Percentiles rank a stretch among this genome's conserved stretches.
Evolutionary conservation across 116 monocot genomes (phyloP).

Genomic region (Thalassia testudinum): DNA sequence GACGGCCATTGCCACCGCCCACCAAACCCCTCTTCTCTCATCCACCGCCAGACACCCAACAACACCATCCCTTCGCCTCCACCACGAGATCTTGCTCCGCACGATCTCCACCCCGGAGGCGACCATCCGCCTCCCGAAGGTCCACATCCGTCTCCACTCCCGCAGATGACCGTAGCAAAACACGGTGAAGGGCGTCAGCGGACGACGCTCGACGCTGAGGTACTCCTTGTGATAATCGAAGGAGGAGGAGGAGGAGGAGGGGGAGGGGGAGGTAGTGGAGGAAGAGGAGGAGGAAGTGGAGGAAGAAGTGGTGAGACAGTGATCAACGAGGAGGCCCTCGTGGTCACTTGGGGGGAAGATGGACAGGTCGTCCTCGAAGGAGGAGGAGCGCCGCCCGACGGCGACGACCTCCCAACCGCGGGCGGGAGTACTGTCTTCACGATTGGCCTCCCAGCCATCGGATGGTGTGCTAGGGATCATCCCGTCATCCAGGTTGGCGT

Average conservation of each 20-base stretch:
- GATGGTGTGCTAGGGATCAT: too few relatives aligned
- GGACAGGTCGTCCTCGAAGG: conserved; percentile 12
- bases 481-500: too few relatives aligned
- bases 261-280: too few relatives aligned
- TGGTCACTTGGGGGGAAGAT: conserved; percentile 36
- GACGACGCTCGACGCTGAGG: not conserved
- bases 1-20: conserved; percentile 9
- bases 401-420: conserved; percentile 14
- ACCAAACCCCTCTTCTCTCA: conserved; percentile 7
- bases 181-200: not conserved
- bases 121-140: conserved; percentile 4
- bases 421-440: too few relatives aligned
- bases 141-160: not conserved
- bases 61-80: not conserved
- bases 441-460: too few relatives aligned
- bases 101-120: conserved; percentile 10
- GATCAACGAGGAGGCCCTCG: conserved; percentile 16
- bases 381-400: not conserved
- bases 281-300: not conserved
- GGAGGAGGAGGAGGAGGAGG: not conserved
- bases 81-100: conserved; percentile 6
- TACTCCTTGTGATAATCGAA: not conserved
- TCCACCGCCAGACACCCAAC: not conserved
- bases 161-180: not conserved
- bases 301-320: not conserved